A percentile compares a stretch with the other conserved stretches of the same genome.
These are phyloP conservation scores for Apiospora kogelbergensis DNA, from an alignment of 2,329 filamentous ascomycete genomes.

Conservation along the genomic window DNA sequence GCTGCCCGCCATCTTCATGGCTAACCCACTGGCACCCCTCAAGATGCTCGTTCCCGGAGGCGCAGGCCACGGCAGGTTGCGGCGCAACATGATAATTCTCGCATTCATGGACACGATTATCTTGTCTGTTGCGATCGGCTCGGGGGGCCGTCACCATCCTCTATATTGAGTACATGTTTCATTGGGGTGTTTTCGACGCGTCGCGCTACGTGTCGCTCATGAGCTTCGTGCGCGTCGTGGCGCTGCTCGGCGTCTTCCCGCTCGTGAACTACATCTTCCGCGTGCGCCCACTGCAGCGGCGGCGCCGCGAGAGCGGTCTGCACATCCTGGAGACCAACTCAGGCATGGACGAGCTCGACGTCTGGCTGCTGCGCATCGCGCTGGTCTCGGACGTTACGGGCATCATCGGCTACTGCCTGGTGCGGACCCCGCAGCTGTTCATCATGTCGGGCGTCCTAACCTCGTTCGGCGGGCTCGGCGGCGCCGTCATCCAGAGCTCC, in stretches of 20 bases:
- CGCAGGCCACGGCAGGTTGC: slow-evolving; percentile 59
- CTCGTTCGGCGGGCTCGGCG: slow-evolving; percentile 79
- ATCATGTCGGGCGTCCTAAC: slow-evolving; percentile 71
- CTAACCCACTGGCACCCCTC: slow-evolving; percentile 75
- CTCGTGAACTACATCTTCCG: slow-evolving; percentile 75
- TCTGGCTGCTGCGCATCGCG: slow-evolving; percentile 72
- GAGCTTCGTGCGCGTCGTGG: slow-evolving; percentile 73
- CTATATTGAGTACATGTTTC: slow-evolving; percentile 78
- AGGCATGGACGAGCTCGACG: slow-evolving; percentile 77
- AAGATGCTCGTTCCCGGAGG: slow-evolving; percentile 75
- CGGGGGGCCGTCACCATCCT: slow-evolving; percentile 79
- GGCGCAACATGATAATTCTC: slow-evolving; percentile 80
- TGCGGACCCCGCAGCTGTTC: slow-evolving; percentile 63
- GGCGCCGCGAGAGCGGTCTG: slow-evolving; percentile 37
- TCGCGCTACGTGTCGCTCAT: slow-evolving; percentile 79
- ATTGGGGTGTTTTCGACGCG: slow-evolving; percentile 79
- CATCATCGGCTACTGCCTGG: slow-evolving; percentile 71
- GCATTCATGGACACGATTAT: slow-evolving; percentile 79
- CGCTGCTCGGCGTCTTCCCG: slow-evolving; percentile 75
- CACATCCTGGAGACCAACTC: slow-evolving; percentile 49
- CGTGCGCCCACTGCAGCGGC: slow-evolving; percentile 45
- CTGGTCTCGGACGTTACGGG: slow-evolving; percentile 77
- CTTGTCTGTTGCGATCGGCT: slow-evolving; percentile 79
- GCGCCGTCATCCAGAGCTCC: slow-evolving; percentile 79
- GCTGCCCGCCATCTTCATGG: slow-evolving; percentile 39